A percentile compares a stretch with the other conserved stretches of the same genome.
Conservation (phyloP, 2,329 filamentous ascomycete species). For the Cryoendolithus antarcticus region DNA sequence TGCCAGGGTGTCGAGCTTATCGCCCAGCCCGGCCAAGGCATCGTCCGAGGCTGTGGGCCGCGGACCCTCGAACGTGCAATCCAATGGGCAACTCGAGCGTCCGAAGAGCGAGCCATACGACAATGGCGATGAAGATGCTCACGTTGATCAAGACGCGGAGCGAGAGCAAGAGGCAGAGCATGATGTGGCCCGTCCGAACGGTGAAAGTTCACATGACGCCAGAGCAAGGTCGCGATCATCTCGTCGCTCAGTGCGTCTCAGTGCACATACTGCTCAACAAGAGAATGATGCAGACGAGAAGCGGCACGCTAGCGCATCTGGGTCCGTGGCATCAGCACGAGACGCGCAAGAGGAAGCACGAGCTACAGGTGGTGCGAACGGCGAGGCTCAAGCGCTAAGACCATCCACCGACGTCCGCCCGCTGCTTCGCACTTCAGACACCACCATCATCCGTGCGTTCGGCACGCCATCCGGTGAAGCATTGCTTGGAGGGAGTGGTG, state of each 20-base stretch:
- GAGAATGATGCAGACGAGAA: neutral
- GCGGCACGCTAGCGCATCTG: neutral
- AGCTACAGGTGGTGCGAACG: neutral
- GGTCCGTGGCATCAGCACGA: neutral
- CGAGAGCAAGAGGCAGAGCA: no score
- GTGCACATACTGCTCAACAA: neutral
- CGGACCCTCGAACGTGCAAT: no score
- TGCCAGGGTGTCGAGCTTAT: slow-evolving; percentile 27
- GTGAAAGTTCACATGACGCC: neutral
- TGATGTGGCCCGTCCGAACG: no score
- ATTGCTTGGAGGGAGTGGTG: neutral
- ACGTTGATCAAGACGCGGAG: no score
- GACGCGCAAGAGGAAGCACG: no score
- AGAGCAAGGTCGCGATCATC: neutral
- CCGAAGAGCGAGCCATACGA: no score
- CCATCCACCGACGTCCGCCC: neutral
- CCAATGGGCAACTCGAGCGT: no score
- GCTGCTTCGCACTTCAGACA: neutral
- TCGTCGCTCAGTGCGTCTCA: neutral
- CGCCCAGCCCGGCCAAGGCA: slow-evolving; percentile 30
- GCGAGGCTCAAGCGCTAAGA: neutral
- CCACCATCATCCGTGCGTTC: neutral
- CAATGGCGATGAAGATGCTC: no score
- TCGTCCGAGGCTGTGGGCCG: slow-evolving; percentile 1
- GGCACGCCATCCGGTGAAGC: neutral